Conservation (phyloP, 2,329 filamentous ascomycete species). For the Trichophyton benhamiae region DNA sequence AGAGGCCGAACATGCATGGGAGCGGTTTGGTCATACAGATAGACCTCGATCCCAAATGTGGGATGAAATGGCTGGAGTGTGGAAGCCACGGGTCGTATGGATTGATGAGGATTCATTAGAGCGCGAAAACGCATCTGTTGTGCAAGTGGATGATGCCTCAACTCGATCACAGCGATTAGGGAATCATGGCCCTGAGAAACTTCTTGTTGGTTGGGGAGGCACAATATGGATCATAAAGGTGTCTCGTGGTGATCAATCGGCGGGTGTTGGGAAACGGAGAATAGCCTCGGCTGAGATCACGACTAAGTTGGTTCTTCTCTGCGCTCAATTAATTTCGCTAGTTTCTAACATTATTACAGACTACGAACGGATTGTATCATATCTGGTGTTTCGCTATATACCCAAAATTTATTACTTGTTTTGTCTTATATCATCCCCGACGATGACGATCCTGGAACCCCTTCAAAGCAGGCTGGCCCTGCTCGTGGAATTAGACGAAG, state of each 20-base stretch:
- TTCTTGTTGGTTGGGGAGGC: conserved; percentile 89
- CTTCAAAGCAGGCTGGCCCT: conserved; percentile 29
- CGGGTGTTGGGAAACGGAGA: conserved; percentile 55
- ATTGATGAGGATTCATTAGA: conserved; percentile 75
- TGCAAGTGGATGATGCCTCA: conserved; percentile 14
- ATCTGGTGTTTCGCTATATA: conserved; percentile 94
- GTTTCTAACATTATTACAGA: conserved; percentile 32
- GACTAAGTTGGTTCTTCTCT: conserved; percentile 52
- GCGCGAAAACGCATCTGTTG: conserved; percentile 46
- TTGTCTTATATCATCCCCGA: conserved; percentile 78
- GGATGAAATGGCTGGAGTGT: conserved; percentile 93
- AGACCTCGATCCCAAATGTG: conserved; percentile 74
- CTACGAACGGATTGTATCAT: conserved; percentile 95
- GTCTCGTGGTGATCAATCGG: conserved; percentile 59
- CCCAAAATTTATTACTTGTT: conserved; percentile 75
- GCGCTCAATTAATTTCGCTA: not conserved
- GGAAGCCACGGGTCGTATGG: conserved; percentile 89
- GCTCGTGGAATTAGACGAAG: conserved; percentile 56
- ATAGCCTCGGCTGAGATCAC: conserved; percentile 78
- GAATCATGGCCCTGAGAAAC: conserved; percentile 46
- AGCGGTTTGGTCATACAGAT: conserved; percentile 82
- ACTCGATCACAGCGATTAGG: conserved; percentile 10
- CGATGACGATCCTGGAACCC: conserved; percentile 46
- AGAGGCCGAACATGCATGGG: conserved; percentile 80
- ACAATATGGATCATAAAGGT: conserved; percentile 95